Percentiles rank a stretch among this genome's conserved stretches.
Conservation (phyloP, 768 basidiomycete genomes). For the Tulasnella sp. region DNA sequence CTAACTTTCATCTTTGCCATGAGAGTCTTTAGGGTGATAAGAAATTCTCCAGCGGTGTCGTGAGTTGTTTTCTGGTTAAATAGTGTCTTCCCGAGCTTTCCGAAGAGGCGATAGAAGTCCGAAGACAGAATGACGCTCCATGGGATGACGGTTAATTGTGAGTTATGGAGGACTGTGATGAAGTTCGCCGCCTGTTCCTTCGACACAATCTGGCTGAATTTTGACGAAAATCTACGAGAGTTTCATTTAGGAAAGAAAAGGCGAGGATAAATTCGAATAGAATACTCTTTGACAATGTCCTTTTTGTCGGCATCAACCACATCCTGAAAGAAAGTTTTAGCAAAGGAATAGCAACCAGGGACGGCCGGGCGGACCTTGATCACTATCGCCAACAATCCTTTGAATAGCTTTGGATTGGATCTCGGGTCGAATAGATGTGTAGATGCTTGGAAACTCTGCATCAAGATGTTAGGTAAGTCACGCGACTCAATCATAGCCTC, state of each 20-base stretch:
- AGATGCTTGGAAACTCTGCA: slow-evolving; percentile 17
- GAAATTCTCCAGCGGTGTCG: slow-evolving; percentile 40
- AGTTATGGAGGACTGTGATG: slow-evolving; percentile 46
- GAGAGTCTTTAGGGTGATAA: slow-evolving; percentile 45
- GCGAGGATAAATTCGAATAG: neutral
- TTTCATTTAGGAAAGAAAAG: neutral
- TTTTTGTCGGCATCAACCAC: slow-evolving; percentile 48
- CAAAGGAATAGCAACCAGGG: neutral
- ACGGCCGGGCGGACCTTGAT: slow-evolving; percentile 36
- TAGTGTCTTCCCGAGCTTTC: slow-evolving; percentile 33
- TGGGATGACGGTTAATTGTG: slow-evolving; percentile 44
- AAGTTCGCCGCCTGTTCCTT: slow-evolving; percentile 52
- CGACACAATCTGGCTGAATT: slow-evolving; percentile 49
- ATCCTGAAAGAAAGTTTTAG: slow-evolving; percentile 30
- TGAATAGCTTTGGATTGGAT: slow-evolving; percentile 46
- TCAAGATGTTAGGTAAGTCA: neutral
- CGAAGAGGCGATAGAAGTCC: slow-evolving; percentile 47
- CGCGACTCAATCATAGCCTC: too few species aligned
- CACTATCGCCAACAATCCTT: slow-evolving; percentile 46
- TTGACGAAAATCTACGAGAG: slow-evolving; percentile 38
- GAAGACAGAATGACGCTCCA: slow-evolving; percentile 57
- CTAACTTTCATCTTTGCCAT: slow-evolving; percentile 59
- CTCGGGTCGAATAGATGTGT: slow-evolving; percentile 41
- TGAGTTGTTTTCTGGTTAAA: slow-evolving; percentile 41
- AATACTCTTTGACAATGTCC: slow-evolving; percentile 47